A percentile compares a stretch with the other conserved stretches of the same genome.
Evolutionary conservation across 202 grass and related monocot genomes (phyloP).

Genomic region (Thinopyrum obtusiflorum): DNA sequence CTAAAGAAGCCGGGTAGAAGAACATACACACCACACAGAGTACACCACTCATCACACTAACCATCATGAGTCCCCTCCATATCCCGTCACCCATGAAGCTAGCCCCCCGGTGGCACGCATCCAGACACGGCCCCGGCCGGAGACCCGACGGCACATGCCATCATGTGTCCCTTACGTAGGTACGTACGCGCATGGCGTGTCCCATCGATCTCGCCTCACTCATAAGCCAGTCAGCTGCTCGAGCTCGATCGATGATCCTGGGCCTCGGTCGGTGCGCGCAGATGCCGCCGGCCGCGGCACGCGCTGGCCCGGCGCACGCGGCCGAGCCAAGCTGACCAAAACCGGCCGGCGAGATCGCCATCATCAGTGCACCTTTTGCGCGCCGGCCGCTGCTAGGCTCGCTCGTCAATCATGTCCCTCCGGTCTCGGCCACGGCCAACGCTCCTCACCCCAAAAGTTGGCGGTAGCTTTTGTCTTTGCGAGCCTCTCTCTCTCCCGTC

Average conservation of each 20-base stretch:
- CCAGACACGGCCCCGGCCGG: not conserved
- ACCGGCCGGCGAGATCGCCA: not conserved
- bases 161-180: not conserved
- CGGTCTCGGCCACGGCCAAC: not conserved
- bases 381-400: not conserved
- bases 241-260: too few species aligned
- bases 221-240: too few species aligned
- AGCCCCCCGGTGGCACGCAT: not conserved
- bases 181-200: constrained; percentile 37
- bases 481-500: not conserved
- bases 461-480: constrained; percentile 12
- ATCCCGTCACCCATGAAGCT: not conserved
- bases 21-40: too few species aligned
- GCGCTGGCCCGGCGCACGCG: not conserved
- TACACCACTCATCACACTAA: not conserved
- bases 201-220: not conserved
- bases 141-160: too few species aligned
- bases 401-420: constrained; percentile 3
- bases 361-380: not conserved
- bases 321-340: not conserved
- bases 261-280: not conserved
- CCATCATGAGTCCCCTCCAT: not conserved
- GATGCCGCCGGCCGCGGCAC: not conserved
- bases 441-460: not conserved
- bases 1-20: too few species aligned